phyloP scores from a whole-genome alignment of 148 eudicot genomes.

The Rheum nobile region DNA sequence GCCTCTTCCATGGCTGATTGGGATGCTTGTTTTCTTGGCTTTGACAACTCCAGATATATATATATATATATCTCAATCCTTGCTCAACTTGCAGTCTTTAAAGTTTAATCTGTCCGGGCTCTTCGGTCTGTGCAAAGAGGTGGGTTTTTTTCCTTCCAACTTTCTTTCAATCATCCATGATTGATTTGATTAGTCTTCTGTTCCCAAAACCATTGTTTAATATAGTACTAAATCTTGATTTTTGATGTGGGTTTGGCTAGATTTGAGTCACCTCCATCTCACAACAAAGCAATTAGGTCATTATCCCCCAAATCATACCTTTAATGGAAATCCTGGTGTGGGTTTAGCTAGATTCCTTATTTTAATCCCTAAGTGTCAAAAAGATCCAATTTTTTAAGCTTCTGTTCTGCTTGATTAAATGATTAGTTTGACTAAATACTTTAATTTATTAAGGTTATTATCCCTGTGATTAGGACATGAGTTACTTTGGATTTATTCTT shows the following conservation, averaged over 20 bases:
- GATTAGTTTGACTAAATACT: constrained; percentile 41
- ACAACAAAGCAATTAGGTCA: background rate
- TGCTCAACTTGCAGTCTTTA: constrained; percentile 15
- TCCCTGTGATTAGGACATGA: constrained; percentile 55
- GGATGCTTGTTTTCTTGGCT: constrained; percentile 19
- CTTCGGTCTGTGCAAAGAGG: constrained; percentile 22
- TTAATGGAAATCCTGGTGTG: constrained; percentile 38
- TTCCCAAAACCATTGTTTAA: background rate
- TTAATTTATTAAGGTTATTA: constrained; percentile 29
- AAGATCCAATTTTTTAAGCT: constrained; percentile 29
- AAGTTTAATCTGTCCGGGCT: constrained; percentile 12
- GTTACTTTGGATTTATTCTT: constrained; percentile 4
- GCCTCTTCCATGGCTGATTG: constrained; percentile 16
- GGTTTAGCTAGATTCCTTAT: constrained; percentile 30
- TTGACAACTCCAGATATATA: constrained; percentile 8
- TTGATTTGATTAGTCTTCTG: background rate
- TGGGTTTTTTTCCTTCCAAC: constrained; percentile 11
- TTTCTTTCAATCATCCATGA: background rate
- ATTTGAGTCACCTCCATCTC: background rate
- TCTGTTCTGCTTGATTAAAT: constrained; percentile 38
- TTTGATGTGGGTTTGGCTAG: background rate
- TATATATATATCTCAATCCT: background rate
- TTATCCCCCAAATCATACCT: constrained; percentile 9
- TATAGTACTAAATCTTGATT: background rate
- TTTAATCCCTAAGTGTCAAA: constrained; percentile 34